Base-by-base conservation (phyloP, 805 yeast species). In the Candida corydali region DNA sequence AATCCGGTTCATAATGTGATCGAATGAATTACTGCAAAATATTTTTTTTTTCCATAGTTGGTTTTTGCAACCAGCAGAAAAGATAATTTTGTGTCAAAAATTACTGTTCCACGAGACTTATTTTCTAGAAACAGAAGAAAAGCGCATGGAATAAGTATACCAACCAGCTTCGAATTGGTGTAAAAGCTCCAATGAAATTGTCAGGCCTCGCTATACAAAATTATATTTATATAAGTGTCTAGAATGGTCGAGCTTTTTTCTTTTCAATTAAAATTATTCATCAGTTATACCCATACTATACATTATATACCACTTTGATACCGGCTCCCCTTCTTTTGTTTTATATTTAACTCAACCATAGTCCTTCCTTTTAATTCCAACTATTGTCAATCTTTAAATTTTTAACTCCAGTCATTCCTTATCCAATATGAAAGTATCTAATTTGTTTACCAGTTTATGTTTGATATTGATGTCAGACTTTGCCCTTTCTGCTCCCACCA, bases 351-450 rank as follows among this genome's bases (percentile, higher is more conserved):
- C 24, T 25, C n/a, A n/a, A n/a, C n/a, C n/a, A n/a, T n/a, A n/a
- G n/a, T n/a, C n/a, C n/a, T n/a, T n/a, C n/a, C n/a, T n/a, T n/a
- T n/a, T n/a, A 16, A 19, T 10, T 31, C 25, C 37, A 47, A 48
- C 51, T 46, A 38, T 33, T 35, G 51, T 49, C 53, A 36, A 38
- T 49, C 54, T 32, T 46, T 32, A 10, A 16, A 19, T 47, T 31
- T 34, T 37, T 38, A 34, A 43, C 53, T 45, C 37, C 38, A 41
- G 49, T 44, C 52, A 37, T 35, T 46, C 52, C 34, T 43, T 46
- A 32, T 30, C 18, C 25, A 29, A 22, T 38, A 60, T 59, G 64
- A 55, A 54, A 49, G 41, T 58, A 35, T 52, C 61, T 37, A 49
- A 42, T 28, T 40, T 56, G 28, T 42, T 50, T 26, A 36, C 41